phyloP scores from a whole-genome alignment of 441 rosid genomes.

The Pelargonium fulgidum region DNA sequence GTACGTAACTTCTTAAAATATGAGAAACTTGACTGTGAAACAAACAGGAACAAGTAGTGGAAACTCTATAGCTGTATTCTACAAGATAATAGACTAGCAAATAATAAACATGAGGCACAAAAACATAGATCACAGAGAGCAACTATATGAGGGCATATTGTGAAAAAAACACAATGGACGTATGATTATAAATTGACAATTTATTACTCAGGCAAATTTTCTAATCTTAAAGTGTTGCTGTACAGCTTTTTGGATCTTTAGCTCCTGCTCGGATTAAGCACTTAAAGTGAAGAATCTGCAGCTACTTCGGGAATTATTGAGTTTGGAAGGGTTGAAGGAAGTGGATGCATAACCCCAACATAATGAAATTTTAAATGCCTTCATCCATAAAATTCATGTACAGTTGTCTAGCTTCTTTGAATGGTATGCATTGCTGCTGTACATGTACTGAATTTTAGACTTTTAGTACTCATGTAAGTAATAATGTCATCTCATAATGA shows the following conservation, averaged over 20 bases:
- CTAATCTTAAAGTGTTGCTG: neutral
- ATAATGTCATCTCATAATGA: too few species aligned
- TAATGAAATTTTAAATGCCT: too few species aligned
- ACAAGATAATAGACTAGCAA: neutral
- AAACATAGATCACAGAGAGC: neutral
- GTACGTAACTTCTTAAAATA: constrained; percentile 20
- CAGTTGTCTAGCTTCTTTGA: too few species aligned
- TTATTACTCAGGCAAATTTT: neutral
- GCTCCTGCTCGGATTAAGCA: neutral
- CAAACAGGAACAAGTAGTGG: constrained; percentile 5
- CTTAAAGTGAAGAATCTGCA: neutral
- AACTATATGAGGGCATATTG: constrained; percentile 1
- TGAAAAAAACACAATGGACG: neutral
- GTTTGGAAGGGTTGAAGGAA: too few species aligned
- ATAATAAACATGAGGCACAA: neutral
- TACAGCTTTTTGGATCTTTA: neutral
- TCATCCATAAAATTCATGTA: too few species aligned
- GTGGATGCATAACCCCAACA: too few species aligned
- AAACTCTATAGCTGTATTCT: constrained; percentile 7
- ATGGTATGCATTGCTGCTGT: too few species aligned
- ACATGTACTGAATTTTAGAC: too few species aligned
- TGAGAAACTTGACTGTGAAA: constrained; percentile 18
- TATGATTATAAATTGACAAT: neutral
- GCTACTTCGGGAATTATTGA: neutral
- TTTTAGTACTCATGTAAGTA: too few species aligned